A percentile compares a stretch with the other conserved stretches of the same genome.
These are phyloP conservation scores for Magnaporthales sp. DNA, from an alignment of 2,329 filamentous ascomycete genomes.

Conservation along the genomic window DNA sequence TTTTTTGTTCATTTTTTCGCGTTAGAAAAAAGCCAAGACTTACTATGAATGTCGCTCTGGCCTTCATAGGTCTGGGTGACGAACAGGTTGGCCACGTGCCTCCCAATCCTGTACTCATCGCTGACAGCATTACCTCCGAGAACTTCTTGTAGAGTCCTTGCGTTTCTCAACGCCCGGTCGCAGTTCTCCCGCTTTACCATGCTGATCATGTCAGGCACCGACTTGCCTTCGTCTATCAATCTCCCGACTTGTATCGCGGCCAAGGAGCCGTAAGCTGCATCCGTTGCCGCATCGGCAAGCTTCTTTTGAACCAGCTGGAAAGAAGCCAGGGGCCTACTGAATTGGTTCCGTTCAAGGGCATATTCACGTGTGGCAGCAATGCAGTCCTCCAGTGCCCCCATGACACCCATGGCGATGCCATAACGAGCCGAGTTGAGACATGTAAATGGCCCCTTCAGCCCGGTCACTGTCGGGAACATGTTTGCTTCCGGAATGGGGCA, in stretches of 20 bases:
- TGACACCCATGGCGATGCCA: constrained; percentile 88
- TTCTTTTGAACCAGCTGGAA: constrained; percentile 99
- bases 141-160: constrained; percentile 79
- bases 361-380: constrained; percentile 74
- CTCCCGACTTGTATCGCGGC: constrained; percentile 85
- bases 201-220: constrained; percentile 88
- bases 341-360: constrained; percentile 87
- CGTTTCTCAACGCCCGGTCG: constrained; percentile 74
- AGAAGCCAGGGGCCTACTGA: constrained; percentile 87
- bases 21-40: constrained; percentile 25
- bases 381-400: constrained; percentile 91
- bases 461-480: constrained; percentile 89
- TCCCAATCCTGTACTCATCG: constrained; percentile 91
- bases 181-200: constrained; percentile 98
- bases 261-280: constrained; percentile 84
- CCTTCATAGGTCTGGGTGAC: constrained; percentile 98
- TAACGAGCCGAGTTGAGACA: constrained; percentile 91
- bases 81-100: constrained; percentile 92
- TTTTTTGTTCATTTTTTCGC: not conserved
- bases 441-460: constrained; percentile 79
- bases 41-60: constrained; percentile 94
- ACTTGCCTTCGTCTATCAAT: constrained; percentile 85
- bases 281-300: constrained; percentile 82
- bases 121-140: constrained; percentile 98
- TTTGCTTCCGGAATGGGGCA: constrained; percentile 83